Base-by-base conservation (phyloP, 106 monocot species). In the Phalaenopsis equestris region DNA sequence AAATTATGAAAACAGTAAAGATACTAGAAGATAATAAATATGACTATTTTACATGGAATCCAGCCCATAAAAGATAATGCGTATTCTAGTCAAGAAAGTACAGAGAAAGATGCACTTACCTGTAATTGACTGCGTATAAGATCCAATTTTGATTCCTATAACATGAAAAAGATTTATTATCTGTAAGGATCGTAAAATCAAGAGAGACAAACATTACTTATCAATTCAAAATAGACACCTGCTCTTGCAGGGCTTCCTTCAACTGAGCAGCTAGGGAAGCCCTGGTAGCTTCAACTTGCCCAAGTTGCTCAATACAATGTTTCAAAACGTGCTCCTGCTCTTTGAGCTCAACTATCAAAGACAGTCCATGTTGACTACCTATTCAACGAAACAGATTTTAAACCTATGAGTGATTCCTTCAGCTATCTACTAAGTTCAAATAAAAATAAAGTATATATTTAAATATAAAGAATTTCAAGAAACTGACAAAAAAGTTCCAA, bases 121-220 rank as follows among this genome's bases (percentile, higher is more conserved):
- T 91, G 91, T 46, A 99, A 84, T 37, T 99, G 94, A 84, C 45
- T 58, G 45, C 82, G 86, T 80, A 87, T 78, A 55, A 85, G 81
- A 68, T 89, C 94, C 83, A 93, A 55, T 78, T 95, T 95, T 82
- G 85, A 83, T 78, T 94, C 97, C 97, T 98, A 85, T 72, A 79
- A 57, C 74, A 85, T 72, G 56, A 56, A 65, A 19, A 19, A 77
- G 23, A 48, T 48, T 74, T 5, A 42, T 17, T 7, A 77, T 47
- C 3, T 67, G 1, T 6, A 19, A 83, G 30, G 15, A 43, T 67
- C 19, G 38, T 17, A 3, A 68, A 48, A 37, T 77, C 30, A 38
- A 84, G 18, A 48, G 17, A 10, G n/a, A 16, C 9, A 42, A 43
- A 74, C 10, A 4, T 16, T 42, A 56, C 19, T 79, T 67, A 39